A percentile compares a stretch with the other conserved stretches of the same genome.
Conservation (phyloP, 2,329 filamentous ascomycete species). For the Fusarium annulatum region DNA sequence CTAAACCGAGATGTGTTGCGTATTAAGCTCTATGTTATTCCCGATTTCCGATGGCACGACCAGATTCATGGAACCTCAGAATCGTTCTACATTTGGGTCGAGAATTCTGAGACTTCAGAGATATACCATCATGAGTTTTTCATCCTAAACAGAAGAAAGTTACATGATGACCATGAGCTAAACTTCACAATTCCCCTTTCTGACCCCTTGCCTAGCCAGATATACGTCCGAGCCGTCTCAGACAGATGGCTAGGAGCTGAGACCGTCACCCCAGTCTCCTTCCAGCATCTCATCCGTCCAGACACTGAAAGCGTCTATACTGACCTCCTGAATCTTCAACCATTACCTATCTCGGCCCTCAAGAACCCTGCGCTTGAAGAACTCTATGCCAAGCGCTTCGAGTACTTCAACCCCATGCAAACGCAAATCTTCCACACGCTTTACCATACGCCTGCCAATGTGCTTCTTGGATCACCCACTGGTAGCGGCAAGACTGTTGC, state of each 20-base stretch:
- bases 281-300: slow-evolving; percentile 96
- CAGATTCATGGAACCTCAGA: slow-evolving; percentile 93
- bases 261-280: slow-evolving; percentile 93
- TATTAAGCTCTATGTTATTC: slow-evolving; percentile 86
- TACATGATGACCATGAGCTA: slow-evolving; percentile 95
- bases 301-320: slow-evolving; percentile 99
- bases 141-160: slow-evolving; percentile 87
- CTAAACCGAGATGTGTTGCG: slow-evolving; percentile 93
- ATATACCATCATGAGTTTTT: slow-evolving; percentile 99
- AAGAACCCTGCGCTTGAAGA: slow-evolving; percentile 90
- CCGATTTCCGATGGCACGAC: slow-evolving; percentile 96
- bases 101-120: slow-evolving; percentile 96
- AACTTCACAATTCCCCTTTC: slow-evolving; percentile 97
- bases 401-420: slow-evolving; percentile 99
- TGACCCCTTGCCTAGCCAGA: slow-evolving; percentile 92
- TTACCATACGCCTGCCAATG: slow-evolving; percentile 91
- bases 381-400: slow-evolving; percentile 87
- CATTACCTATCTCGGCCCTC: slow-evolving; percentile 84
- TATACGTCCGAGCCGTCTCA: slow-evolving; percentile 93
- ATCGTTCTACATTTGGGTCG: slow-evolving; percentile 98
- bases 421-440: slow-evolving; percentile 98
- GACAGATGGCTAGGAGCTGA: slow-evolving; percentile 97
- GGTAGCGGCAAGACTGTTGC: slow-evolving; percentile 98
- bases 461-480: slow-evolving; percentile 93
- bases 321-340: slow-evolving; percentile 90